Base-by-base conservation (phyloP, 106 monocot genomes). In the Gastrodia elata region DNA sequence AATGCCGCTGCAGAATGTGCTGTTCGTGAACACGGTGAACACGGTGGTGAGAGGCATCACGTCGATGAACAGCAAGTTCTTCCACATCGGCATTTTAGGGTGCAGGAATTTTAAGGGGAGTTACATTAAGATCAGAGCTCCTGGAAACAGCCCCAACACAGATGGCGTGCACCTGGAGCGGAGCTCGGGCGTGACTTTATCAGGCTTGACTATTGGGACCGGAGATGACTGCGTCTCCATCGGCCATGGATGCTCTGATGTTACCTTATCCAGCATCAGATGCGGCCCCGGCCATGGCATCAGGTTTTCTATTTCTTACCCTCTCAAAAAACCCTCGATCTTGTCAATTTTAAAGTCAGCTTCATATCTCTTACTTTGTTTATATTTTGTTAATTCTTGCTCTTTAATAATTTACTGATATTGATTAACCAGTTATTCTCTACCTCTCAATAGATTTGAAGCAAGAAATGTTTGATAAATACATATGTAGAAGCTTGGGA, bases 241-340 rank as follows among this genome's bases (percentile, higher is more conserved):
- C n/a, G 90, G 89, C 10, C 80, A 73, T 7, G 84, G 88, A 37
- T 83, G 77, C 55, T 70, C 69, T 0, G 43, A 74, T 1, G 46
- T 94, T 0, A 16, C 38, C 0, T 68, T 90, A 38, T 24, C 65
- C 10, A 13, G 38, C 13, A 64, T 94, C 67, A 55, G 8, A 10
- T 94, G 93, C 48, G 90, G 93, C 0, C 93, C 93, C 1, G 92
- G 92, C 0, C 92, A 92, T 25, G 92, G 92, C 16, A 92, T 92
- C 69, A 91, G 83, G 83, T 79, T 15, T 7, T 46, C 3, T n/a
- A n/a, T n/a, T n/a, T n/a, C n/a, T n/a, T n/a, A n/a, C n/a, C n/a
- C n/a, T n/a, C n/a, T n/a, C 3, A 3, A 11, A n/a, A 15, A 18
- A 3, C 9, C 3, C 20, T 16, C 55, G 41, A 10, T 4, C 7